A percentile compares a stretch with the other conserved stretches of the same genome.
Conservation (phyloP, 208 protist species). For the Crithidia fasciculata region DNA sequence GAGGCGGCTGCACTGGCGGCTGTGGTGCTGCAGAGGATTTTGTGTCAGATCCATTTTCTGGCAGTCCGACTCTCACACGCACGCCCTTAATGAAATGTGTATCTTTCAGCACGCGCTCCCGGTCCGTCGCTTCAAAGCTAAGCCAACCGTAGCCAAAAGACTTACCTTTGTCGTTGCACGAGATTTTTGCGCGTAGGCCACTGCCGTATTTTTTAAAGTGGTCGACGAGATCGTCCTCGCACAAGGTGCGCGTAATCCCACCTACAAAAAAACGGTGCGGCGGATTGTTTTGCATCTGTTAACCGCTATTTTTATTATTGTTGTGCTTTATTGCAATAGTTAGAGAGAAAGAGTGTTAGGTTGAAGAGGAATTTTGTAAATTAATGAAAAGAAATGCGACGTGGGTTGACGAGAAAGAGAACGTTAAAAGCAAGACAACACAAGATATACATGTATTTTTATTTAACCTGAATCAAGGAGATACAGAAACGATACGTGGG, state of each 20-base stretch:
- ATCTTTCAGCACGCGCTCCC: slow-evolving; percentile 5
- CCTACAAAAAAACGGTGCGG: slow-evolving; percentile 50
- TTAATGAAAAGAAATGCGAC: no score
- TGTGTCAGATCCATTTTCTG: neutral
- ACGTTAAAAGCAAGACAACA: neutral
- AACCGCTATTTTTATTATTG: no score
- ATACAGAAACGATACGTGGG: no score
- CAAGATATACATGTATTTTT: no score
- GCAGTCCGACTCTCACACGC: neutral
- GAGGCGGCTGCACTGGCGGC: neutral
- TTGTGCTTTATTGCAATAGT: neutral
- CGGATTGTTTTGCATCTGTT: slow-evolving; percentile 3
- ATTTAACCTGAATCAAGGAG: no score
- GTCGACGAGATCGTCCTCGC: slow-evolving; percentile 35
- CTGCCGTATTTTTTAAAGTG: slow-evolving; percentile 58
- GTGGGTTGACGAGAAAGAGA: no score
- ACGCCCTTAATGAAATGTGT: slow-evolving; percentile 13
- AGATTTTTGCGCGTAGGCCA: slow-evolving; percentile 28
- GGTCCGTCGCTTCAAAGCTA: slow-evolving; percentile 28
- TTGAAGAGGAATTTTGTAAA: neutral
- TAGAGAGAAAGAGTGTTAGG: neutral
- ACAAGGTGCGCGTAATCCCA: slow-evolving; percentile 53
- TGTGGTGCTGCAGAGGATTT: neutral
- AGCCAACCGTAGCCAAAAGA: slow-evolving; percentile 75
- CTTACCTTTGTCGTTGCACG: slow-evolving; percentile 48